These are phyloP conservation scores for Calcarisporium arbuscula DNA, from an alignment of 2,329 filamentous ascomycete species.

Conservation along the genomic window DNA sequence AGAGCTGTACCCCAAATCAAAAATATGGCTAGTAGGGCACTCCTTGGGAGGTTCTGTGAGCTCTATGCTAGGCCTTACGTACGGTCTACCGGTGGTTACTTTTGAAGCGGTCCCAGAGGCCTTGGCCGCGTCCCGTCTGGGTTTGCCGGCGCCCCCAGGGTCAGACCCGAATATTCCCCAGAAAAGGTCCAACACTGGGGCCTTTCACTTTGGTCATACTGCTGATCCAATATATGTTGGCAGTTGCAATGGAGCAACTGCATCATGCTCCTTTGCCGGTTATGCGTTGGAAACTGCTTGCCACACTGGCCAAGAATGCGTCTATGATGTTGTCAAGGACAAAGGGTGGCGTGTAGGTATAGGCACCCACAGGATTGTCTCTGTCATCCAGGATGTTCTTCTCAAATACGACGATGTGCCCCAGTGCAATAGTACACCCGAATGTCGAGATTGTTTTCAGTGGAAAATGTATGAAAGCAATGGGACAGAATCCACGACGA, in stretches of 20 bases:
- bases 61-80: conserved; percentile 84
- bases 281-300: conserved; percentile 94
- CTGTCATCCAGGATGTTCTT: conserved; percentile 83
- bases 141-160: conserved; percentile 78
- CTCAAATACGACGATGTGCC: conserved; percentile 77
- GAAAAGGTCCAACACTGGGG: conserved; percentile 63
- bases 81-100: conserved; percentile 82
- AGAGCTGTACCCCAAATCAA: conserved; percentile 74
- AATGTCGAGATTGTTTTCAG: conserved; percentile 82
- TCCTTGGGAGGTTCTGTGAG: conserved; percentile 86
- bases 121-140: conserved; percentile 74
- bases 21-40: conserved; percentile 87
- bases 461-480: conserved; percentile 98
- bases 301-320: conserved; percentile 80
- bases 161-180: conserved; percentile 66
- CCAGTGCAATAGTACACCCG: conserved; percentile 65
- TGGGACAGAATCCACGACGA: conserved; percentile 68
- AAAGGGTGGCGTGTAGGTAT: conserved; percentile 89
- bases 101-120: conserved; percentile 93
- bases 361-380: conserved; percentile 83
- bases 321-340: conserved; percentile 87
- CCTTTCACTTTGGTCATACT: conserved; percentile 90
- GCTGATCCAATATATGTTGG: conserved; percentile 95
- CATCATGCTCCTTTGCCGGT: conserved; percentile 82
- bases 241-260: conserved; percentile 83